Evolutionary conservation across 768 basidiomycete genomes (phyloP).

Genomic region (Collybiopsis luxurians): DNA sequence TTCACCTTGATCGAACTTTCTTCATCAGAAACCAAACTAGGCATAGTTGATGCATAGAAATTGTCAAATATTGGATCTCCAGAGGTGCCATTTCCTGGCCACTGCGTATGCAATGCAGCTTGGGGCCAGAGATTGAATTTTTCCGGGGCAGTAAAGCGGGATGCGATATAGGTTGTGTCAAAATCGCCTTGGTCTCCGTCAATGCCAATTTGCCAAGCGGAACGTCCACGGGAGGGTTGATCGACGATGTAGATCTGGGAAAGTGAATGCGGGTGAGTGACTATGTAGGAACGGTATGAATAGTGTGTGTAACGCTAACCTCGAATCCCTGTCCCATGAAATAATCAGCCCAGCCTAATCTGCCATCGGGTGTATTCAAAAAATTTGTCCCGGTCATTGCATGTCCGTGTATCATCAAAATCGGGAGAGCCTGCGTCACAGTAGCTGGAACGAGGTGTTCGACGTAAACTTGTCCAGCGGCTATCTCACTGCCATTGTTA

Average conservation of each 20-base stretch:
- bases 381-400: conserved; percentile 54
- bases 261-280: too few relatives aligned
- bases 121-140: conserved; percentile 32
- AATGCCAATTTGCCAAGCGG: conserved; percentile 29
- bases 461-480: conserved; percentile 48
- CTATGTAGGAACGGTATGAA: too few relatives aligned
- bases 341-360: conserved; percentile 57
- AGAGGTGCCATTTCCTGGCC: conserved; percentile 28
- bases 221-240: conserved; percentile 34
- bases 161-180: conserved; percentile 22
- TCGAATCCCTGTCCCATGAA: conserved; percentile 50
- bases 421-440: conserved; percentile 36
- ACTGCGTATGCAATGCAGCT: conserved; percentile 29
- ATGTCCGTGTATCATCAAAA: conserved; percentile 48
- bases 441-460: conserved; percentile 44
- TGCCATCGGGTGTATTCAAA: conserved; percentile 52
- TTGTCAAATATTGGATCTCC: conserved; percentile 29
- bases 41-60: conserved; percentile 25
- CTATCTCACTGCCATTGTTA: conserved; percentile 28
- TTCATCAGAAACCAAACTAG: conserved; percentile 17
- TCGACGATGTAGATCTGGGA: conserved; percentile 38
- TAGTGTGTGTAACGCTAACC: too few relatives aligned
- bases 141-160: conserved; percentile 31
- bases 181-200: conserved; percentile 22
- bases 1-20: conserved; percentile 27